Evolutionary conservation across 148 eudicot genomes (phyloP).

Genomic region (Silene latifolia): DNA sequence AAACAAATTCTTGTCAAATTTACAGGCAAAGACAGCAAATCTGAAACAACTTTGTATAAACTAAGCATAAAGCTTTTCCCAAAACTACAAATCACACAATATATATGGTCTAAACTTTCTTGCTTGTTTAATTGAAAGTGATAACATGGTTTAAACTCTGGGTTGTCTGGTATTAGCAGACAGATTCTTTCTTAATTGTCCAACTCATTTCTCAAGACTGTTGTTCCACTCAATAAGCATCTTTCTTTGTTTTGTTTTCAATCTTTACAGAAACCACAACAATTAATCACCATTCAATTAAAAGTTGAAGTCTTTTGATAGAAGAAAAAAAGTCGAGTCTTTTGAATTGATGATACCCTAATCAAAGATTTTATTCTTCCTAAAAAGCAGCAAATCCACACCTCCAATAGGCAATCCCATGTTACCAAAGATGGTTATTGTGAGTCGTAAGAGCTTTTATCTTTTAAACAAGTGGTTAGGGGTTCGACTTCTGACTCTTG

Average conservation of each 20-base stretch:
- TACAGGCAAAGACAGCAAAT: conserved; percentile 23
- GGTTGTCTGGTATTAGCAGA: conserved; percentile 37
- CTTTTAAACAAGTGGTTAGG: no score
- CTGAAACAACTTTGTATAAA: neutral
- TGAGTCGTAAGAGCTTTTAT: no score
- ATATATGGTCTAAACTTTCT: conserved; percentile 5
- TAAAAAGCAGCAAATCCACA: neutral
- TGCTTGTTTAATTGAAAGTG: neutral
- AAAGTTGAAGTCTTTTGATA: no score
- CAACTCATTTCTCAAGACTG: conserved; percentile 28
- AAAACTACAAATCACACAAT: conserved; percentile 8
- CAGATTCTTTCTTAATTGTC: conserved; percentile 23
- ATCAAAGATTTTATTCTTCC: conserved; percentile 15
- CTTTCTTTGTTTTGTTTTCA: conserved; percentile 17
- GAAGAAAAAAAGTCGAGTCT: neutral
- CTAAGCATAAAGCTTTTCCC: neutral
- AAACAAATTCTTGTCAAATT: neutral
- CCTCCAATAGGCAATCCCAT: neutral
- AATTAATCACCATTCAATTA: conserved; percentile 10
- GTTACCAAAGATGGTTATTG: no score
- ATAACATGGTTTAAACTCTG: conserved; percentile 12
- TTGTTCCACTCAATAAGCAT: conserved; percentile 29
- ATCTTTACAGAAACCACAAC: conserved; percentile 9
- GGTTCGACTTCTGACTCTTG: no score
- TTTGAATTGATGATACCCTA: neutral